phyloP scores from a whole-genome alignment of 1,284 basidiomycete species.

The Bondarzewia mesenterica region DNA sequence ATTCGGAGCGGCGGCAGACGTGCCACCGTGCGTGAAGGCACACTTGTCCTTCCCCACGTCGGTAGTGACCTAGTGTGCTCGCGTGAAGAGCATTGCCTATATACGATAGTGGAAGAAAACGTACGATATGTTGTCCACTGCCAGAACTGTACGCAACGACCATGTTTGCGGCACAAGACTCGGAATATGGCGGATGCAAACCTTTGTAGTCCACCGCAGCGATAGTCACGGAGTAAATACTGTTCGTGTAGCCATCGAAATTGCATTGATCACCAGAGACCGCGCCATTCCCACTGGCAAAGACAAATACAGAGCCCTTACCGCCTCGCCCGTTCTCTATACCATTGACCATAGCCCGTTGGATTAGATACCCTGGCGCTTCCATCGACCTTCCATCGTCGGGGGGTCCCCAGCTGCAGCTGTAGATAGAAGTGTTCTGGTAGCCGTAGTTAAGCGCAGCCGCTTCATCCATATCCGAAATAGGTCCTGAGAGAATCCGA shows the following conservation, averaged over 20 bases:
- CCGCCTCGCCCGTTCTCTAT: conserved; percentile 87
- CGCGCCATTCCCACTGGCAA: conserved; percentile 97
- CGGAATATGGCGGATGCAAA: conserved; percentile 94
- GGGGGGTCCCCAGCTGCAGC: conserved; percentile 97
- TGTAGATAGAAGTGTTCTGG: conserved; percentile 90
- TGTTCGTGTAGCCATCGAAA: conserved; percentile 99
- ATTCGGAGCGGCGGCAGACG: conserved; percentile 95
- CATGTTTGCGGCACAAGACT: conserved; percentile 95
- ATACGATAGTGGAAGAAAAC: conserved; percentile 24
- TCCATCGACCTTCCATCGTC: conserved; percentile 97
- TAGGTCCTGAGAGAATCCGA: conserved; percentile 93
- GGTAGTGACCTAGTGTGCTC: conserved; percentile 74
- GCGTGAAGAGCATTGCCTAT: conserved; percentile 11
- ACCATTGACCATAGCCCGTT: conserved; percentile 93
- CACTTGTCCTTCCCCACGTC: conserved; percentile 87
- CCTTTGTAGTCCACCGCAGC: conserved; percentile 91
- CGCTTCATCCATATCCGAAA: conserved; percentile 97
- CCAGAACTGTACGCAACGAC: conserved; percentile 95
- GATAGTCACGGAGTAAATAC: conserved; percentile 94
- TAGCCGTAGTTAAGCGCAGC: conserved; percentile 92
- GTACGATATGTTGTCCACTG: conserved; percentile 85
- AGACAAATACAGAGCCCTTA: conserved; percentile 93
- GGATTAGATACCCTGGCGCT: conserved; percentile 85
- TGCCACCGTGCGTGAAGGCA: conserved; percentile 85
- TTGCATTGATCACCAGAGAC: conserved; percentile 94